Conservation (phyloP, 2,329 filamentous ascomycete species). For the Nigrograna mackinnonii region DNA sequence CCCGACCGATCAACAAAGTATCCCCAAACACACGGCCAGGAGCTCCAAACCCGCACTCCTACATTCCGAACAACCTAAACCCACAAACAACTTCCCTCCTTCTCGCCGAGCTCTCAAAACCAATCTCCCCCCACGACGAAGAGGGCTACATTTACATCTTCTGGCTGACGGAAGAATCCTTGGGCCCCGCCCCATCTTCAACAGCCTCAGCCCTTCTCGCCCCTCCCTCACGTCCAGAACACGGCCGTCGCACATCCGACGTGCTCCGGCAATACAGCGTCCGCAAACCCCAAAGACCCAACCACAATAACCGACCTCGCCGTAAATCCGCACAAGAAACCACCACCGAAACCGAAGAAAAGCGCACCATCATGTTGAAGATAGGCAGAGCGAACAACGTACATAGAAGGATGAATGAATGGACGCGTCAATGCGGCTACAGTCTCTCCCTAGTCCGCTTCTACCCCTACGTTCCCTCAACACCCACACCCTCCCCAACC, state of each 20-base stretch:
- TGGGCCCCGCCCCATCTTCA: conserved; percentile 57
- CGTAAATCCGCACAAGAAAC: conserved; percentile 18
- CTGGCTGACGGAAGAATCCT: conserved; percentile 77
- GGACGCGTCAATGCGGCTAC: conserved; percentile 91
- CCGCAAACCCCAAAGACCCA: conserved; percentile 12
- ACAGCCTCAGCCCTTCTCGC: conserved; percentile 49
- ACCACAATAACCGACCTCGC: conserved; percentile 7
- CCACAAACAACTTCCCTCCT: conserved; percentile 71
- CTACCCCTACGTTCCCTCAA: conserved; percentile 73
- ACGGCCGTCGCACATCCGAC: conserved; percentile 34
- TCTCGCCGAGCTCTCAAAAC: conserved; percentile 76
- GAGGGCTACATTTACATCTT: conserved; percentile 97
- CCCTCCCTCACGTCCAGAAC: conserved; percentile 52
- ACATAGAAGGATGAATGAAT: conserved; percentile 87
- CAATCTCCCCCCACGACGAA: conserved; percentile 73
- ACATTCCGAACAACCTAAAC: conserved; percentile 71
- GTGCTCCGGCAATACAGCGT: conserved; percentile 37
- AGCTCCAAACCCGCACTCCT: conserved; percentile 57
- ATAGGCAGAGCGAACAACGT: conserved; percentile 78
- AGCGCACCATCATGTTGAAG: conserved; percentile 68
- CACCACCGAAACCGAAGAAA: conserved; percentile 9
- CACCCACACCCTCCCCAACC: conserved; percentile 27
- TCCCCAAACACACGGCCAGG: conserved; percentile 16
- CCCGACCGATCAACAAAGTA: conserved; percentile 24
- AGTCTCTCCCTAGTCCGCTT: conserved; percentile 85